phyloP scores from a whole-genome alignment of 805 yeast species.

The Teunomyces panamensis region DNA sequence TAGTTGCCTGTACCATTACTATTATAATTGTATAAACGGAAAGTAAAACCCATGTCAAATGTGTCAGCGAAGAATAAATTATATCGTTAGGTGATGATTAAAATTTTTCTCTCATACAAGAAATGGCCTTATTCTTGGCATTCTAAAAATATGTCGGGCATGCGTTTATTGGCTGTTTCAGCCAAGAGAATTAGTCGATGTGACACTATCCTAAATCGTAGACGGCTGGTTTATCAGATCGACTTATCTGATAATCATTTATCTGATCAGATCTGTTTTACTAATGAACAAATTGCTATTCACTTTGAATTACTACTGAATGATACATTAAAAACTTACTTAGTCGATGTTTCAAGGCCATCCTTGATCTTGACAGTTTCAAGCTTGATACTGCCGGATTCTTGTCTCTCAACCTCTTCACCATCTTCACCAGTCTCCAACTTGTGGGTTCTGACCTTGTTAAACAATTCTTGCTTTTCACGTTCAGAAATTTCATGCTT shows the following conservation, averaged over 20 bases:
- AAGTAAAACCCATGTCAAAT: neutral
- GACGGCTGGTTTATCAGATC: neutral
- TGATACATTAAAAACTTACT: neutral
- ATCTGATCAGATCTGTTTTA: neutral
- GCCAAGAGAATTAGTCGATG: neutral
- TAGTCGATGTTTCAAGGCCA: neutral
- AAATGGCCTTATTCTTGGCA: neutral
- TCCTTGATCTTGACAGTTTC: conserved; percentile 1
- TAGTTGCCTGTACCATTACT: neutral
- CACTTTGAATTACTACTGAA: neutral
- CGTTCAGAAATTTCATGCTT: conserved; percentile 27
- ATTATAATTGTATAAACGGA: neutral
- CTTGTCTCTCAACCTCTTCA: conserved; percentile 1
- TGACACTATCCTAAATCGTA: neutral
- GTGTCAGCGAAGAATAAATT: neutral
- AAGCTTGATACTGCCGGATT: conserved; percentile 2
- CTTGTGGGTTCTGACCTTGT: conserved; percentile 16
- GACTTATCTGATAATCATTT: neutral
- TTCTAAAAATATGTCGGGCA: neutral
- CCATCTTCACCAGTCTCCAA: neutral
- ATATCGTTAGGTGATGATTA: neutral
- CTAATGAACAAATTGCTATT: neutral
- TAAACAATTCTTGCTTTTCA: conserved; percentile 37
- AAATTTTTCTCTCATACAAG: neutral
- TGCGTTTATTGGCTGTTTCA: neutral